Evolutionary conservation across 1,284 basidiomycete genomes (phyloP).

Genomic region (Sporisorium exsertum): DNA sequence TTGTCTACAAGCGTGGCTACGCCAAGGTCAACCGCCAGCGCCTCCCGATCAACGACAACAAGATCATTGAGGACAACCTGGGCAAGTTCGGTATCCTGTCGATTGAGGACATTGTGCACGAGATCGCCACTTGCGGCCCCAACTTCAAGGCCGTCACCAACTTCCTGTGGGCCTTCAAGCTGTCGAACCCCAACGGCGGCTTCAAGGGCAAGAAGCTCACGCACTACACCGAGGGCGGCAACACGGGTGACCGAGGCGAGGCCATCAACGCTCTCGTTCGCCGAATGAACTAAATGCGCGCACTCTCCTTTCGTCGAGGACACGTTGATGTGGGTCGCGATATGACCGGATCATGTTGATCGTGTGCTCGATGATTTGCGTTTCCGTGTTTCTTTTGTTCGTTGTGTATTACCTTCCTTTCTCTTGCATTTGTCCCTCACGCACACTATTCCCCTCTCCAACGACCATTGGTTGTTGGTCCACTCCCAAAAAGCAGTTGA

Average conservation of each 20-base stretch:
- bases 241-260: conserved; percentile 89
- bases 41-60: conserved; percentile 93
- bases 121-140: conserved; percentile 93
- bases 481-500: conserved; percentile 24
- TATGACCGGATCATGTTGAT: background rate
- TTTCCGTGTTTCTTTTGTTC: conserved; percentile 12
- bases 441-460: conserved; percentile 28
- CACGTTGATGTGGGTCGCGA: background rate
- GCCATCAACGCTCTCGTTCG: conserved; percentile 97
- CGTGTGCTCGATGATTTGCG: conserved; percentile 5
- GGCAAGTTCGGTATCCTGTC: conserved; percentile 97
- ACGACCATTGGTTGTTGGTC: conserved; percentile 3
- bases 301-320: background rate
- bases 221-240: conserved; percentile 76
- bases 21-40: conserved; percentile 98
- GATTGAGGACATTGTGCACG: conserved; percentile 97
- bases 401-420: conserved; percentile 20
- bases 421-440: conserved; percentile 25
- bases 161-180: conserved; percentile 99
- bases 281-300: conserved; percentile 78
- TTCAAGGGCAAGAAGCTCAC: conserved; percentile 98
- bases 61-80: conserved; percentile 89
- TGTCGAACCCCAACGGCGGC: conserved; percentile 97
- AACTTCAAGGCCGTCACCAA: conserved; percentile 93
- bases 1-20: conserved; percentile 99